Percentiles rank a stretch among this genome's conserved stretches.
Conservation (phyloP, 148 eudicot species). For the Fallopia convolvulus region DNA sequence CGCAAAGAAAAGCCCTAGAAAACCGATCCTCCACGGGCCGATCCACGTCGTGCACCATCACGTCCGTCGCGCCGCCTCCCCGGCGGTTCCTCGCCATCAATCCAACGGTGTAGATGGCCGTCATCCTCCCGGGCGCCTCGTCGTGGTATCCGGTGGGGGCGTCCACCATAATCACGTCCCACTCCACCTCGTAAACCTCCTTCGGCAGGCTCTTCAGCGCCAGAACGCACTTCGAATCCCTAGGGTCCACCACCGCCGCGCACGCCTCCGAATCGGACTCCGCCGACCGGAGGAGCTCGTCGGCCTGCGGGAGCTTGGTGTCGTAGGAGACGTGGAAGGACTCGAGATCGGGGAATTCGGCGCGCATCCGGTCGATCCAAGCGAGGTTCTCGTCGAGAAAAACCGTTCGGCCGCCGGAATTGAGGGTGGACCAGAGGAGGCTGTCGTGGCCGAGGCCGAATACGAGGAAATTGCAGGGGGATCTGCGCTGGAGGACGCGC, state of each 20-base stretch:
- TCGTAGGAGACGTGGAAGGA: slow-evolving; percentile 32
- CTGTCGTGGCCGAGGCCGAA: slow-evolving; percentile 51
- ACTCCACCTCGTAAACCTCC: slow-evolving; percentile 38
- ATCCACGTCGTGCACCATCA: slow-evolving; percentile 55
- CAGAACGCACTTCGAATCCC: slow-evolving; percentile 24
- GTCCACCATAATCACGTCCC: slow-evolving; percentile 56
- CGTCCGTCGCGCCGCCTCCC: slow-evolving; percentile 37
- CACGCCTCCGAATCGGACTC: slow-evolving; percentile 12
- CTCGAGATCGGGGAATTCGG: slow-evolving; percentile 19
- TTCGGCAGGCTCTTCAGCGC: slow-evolving; percentile 27
- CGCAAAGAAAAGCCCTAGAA: slow-evolving; percentile 40
- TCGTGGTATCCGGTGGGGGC: slow-evolving; percentile 42
- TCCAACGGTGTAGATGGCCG: slow-evolving; percentile 50
- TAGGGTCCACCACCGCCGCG: slow-evolving; percentile 18
- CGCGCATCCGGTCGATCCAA: slow-evolving; percentile 31
- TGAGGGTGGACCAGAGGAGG: slow-evolving; percentile 42
- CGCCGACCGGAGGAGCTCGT: slow-evolving; percentile 19
- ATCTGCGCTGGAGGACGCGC: slow-evolving; percentile 21
- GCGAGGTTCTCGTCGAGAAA: slow-evolving; percentile 48
- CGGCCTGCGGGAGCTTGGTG: slow-evolving; percentile 31
- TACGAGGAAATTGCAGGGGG: slow-evolving; percentile 41
- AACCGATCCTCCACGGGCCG: slow-evolving; percentile 43
- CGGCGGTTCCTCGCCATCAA: slow-evolving; percentile 45
- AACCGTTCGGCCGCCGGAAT: slow-evolving; percentile 34
- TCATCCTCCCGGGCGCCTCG: slow-evolving; percentile 56